These are phyloP conservation scores for Ophiostoma ips DNA, from an alignment of 2,329 filamentous ascomycete species.

Conservation along the genomic window DNA sequence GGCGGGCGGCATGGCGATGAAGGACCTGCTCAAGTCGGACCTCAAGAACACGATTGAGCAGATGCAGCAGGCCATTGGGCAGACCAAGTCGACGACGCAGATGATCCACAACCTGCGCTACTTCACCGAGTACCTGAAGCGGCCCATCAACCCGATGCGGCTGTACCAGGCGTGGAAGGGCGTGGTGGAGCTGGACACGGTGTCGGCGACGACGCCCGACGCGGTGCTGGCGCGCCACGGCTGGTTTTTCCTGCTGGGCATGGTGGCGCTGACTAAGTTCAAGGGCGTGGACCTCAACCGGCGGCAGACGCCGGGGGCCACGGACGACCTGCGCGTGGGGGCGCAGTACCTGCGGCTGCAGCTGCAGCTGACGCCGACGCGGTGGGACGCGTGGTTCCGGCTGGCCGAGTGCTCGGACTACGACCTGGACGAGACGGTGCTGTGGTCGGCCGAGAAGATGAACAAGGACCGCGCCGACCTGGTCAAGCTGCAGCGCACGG, in stretches of 20 bases:
- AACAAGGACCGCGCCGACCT: slow-evolving; percentile 69
- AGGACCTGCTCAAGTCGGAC: slow-evolving; percentile 82
- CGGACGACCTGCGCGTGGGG: slow-evolving; percentile 71
- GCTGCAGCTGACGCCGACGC: slow-evolving; percentile 64
- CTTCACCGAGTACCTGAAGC: slow-evolving; percentile 67
- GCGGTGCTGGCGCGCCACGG: slow-evolving; percentile 63
- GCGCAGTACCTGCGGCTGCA: slow-evolving; percentile 69
- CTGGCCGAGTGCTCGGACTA: slow-evolving; percentile 79
- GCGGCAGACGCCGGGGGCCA: slow-evolving; percentile 62
- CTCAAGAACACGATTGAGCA: slow-evolving; percentile 83
- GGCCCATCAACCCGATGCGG: slow-evolving; percentile 66
- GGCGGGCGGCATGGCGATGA: slow-evolving; percentile 72
- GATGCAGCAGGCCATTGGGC: slow-evolving; percentile 75
- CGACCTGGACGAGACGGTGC: slow-evolving; percentile 72
- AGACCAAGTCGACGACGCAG: slow-evolving; percentile 62
- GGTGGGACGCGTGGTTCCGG: slow-evolving; percentile 85
- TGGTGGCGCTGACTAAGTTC: slow-evolving; percentile 80
- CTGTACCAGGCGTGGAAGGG: slow-evolving; percentile 73
- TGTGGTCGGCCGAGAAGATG: slow-evolving; percentile 84
- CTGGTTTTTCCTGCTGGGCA: slow-evolving; percentile 86
- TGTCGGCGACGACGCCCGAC: slow-evolving; percentile 54
- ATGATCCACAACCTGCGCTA: slow-evolving; percentile 81
- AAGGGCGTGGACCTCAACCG: slow-evolving; percentile 55
- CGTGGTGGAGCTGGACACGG: slow-evolving; percentile 57
- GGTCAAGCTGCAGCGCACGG: slow-evolving; percentile 59